These are phyloP conservation scores for Glaciozyma antarctica DNA, from an alignment of 768 basidiomycete genomes.

Conservation along the genomic window DNA sequence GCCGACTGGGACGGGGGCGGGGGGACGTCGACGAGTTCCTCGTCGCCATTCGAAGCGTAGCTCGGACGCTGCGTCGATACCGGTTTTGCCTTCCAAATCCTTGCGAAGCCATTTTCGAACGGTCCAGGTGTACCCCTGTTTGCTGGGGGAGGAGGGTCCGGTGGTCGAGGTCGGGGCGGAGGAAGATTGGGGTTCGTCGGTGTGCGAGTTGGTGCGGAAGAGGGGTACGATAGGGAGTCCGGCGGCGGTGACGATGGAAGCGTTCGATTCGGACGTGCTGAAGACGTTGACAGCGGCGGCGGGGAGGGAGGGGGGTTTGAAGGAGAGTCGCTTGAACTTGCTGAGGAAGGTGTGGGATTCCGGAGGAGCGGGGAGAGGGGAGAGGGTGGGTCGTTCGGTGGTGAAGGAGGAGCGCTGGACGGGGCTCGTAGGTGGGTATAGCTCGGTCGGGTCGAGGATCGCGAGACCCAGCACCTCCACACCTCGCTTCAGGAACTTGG, in stretches of 20 bases:
- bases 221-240: slow-evolving; percentile 9
- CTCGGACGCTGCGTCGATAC: slow-evolving; percentile 47
- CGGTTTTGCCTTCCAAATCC: slow-evolving; percentile 12
- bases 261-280: not conserved
- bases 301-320: slow-evolving; percentile 5
- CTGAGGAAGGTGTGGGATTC: not conserved
- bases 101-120: slow-evolving; percentile 56
- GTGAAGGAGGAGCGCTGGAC: not conserved
- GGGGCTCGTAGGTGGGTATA: slow-evolving; percentile 4
- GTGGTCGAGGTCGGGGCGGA: slow-evolving; percentile 36
- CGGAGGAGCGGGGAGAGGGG: not conserved
- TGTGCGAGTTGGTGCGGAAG: slow-evolving; percentile 14
- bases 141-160: slow-evolving; percentile 41
- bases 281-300: not conserved
- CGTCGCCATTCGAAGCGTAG: slow-evolving; percentile 73
- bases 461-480: slow-evolving; percentile 70
- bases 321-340: slow-evolving; percentile 14
- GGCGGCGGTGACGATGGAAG: not conserved
- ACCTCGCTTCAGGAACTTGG: slow-evolving; percentile 59
- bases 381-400: not conserved
- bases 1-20: not conserved
- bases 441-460: slow-evolving; percentile 66
- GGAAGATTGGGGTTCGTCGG: slow-evolving; percentile 44
- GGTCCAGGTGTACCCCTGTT: slow-evolving; percentile 57
- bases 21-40: slow-evolving; percentile 37